Percentiles rank a stretch among this genome's conserved stretches.
Conservation (phyloP, 257 asterid genomes). For the Scutellaria baicalensis region DNA sequence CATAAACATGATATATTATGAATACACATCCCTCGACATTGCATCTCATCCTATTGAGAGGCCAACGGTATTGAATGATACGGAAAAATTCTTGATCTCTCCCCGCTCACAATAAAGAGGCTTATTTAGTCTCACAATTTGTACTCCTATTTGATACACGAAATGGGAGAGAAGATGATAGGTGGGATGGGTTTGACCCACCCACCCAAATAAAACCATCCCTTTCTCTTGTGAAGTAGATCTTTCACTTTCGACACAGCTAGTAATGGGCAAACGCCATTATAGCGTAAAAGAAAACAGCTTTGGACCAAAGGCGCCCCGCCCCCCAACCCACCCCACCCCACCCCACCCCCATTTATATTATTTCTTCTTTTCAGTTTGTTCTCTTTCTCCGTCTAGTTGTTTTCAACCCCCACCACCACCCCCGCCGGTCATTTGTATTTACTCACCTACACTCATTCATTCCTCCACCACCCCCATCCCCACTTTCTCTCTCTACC, state of each 20-base stretch:
- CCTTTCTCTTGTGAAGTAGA: constrained; percentile 15
- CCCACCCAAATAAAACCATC: neutral
- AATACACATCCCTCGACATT: no score
- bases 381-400: constrained; percentile 51
- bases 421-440: neutral
- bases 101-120: no score
- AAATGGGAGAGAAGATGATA: no score
- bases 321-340: neutral
- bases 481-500: neutral
- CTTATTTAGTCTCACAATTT: no score
- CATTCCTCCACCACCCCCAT: neutral
- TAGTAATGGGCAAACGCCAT: constrained; percentile 27
- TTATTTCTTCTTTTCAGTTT: constrained; percentile 19
- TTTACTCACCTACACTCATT: neutral
- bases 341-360: neutral
- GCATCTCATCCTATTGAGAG: no score
- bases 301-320: constrained; percentile 11
- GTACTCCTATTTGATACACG: no score
- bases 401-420: constrained; percentile 43
- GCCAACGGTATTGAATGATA: no score
- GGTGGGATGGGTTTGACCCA: neutral
- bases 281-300: constrained; percentile 23
- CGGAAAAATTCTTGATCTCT: no score
- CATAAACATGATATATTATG: no score
- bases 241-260: constrained; percentile 42